Base-by-base conservation (phyloP, 768 basidiomycete genomes). In the Auriscalpium microsporum region DNA sequence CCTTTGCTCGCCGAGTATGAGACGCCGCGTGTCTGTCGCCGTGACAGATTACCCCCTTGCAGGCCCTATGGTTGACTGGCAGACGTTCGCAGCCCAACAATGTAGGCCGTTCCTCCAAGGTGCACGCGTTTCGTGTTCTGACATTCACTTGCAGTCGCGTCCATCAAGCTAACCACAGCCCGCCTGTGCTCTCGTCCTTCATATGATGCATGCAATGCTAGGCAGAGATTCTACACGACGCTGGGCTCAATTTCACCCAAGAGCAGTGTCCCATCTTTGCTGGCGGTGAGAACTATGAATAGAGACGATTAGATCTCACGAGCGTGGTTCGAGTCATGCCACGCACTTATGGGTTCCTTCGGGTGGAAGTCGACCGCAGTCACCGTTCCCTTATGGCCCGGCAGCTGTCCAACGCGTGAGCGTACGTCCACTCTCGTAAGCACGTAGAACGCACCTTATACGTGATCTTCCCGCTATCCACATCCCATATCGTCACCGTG, bases 351-450 rank as follows among this genome's bases (percentile, higher is more conserved):
- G 10, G 94, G 94, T 63, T 96, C 94, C 65, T 86, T 91, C 9
- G 95, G 94, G 68, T 95, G 93, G 76, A 95, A 96, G 63, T 95
- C 96, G 0, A 93, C 91, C n/a, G 86, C 75, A 1, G 92, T 94
- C 13, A 98, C 94, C 0, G 94, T 94, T 10, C 95, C 94, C 69
- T 92, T 96, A 69, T 99, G 95, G 13, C 95, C 95, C 40, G 95
- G 92, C 55, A 97, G 78, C 90, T 90, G 57, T 17, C 36, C 48
- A 46, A 37, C 45, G 16, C 2, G 35, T 51, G 17, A 56, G 23
- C 36, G 48, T 45, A 21, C 45, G 19, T 8, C 10, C 9, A 7
- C 14, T 10, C 17, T 13, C 17, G 54, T n/a, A 34, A 46, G 52
- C 48, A 40, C 37, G 40, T 59, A 63, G n/a, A 40, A 57, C 66